Conservation (phyloP, 768 basidiomycete species). For the Naganishia kalamii region DNA sequence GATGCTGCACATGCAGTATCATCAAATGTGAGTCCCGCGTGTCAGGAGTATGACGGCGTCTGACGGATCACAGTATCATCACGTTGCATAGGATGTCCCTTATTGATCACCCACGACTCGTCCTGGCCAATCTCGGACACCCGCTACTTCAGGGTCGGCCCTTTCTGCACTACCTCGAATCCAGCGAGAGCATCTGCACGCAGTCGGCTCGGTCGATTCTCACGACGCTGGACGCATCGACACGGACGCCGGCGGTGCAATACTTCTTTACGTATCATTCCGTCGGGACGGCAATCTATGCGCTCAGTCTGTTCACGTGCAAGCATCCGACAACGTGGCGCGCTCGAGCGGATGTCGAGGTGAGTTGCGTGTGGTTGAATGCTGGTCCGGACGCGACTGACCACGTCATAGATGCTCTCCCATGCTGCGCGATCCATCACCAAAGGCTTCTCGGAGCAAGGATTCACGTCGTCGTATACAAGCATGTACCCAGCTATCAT, state of each 20-base stretch:
- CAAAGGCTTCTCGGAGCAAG: not conserved
- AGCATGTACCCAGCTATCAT: not conserved
- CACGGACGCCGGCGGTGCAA: not conserved
- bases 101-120: not conserved
- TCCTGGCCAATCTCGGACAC: not conserved
- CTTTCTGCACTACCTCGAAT: not conserved
- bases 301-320: not conserved
- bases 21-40: not conserved
- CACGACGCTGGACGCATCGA: not conserved
- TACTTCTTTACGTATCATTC: not conserved
- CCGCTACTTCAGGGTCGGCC: not conserved
- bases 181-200: slow-evolving; percentile 1
- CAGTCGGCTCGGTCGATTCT: not conserved
- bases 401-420: not conserved
- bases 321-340: slow-evolving; percentile 5
- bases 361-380: not conserved
- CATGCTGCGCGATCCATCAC: not conserved
- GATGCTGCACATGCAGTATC: slow-evolving; percentile 5
- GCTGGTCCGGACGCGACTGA: too few species aligned
- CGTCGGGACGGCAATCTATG: not conserved
- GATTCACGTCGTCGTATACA: not conserved
- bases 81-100: not conserved
- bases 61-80: not conserved
- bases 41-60: not conserved
- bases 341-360: slow-evolving; percentile 2